Percentiles rank a stretch among this genome's conserved stretches.
phyloP scores from a whole-genome alignment of 1,139 yeast genomes.

The Zygoascus hellenicus region DNA sequence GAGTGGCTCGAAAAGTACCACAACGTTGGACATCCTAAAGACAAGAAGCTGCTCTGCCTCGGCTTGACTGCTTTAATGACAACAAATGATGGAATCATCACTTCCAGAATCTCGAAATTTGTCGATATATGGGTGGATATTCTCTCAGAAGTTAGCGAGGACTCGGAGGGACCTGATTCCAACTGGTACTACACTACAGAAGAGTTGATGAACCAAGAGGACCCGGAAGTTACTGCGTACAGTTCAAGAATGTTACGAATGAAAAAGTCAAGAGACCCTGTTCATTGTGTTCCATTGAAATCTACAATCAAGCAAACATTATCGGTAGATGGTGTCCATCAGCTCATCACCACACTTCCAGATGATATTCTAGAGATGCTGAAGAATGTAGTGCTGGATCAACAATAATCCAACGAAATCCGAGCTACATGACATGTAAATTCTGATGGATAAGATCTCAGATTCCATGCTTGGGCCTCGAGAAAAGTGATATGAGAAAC shows the following conservation, averaged over 20 bases:
- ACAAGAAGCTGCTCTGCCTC: conserved; percentile 55
- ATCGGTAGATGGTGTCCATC: neutral
- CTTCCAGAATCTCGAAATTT: conserved; percentile 35
- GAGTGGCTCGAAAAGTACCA: conserved; percentile 37
- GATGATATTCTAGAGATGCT: neutral
- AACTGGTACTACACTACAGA: conserved; percentile 28
- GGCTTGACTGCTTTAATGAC: conserved; percentile 48
- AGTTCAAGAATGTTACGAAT: conserved; percentile 18
- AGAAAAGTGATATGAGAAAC: no score
- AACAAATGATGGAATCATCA: conserved; percentile 32
- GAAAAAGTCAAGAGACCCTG: conserved; percentile 20
- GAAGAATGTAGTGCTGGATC: no score
- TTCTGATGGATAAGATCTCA: no score
- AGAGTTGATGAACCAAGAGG: conserved; percentile 22
- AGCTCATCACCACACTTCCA: conserved; percentile 2
- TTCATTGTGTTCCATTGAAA: conserved; percentile 21
- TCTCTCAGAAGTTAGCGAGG: conserved; percentile 65
- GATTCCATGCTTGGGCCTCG: no score
- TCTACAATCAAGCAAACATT: conserved; percentile 10
- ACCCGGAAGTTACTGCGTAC: conserved; percentile 17
- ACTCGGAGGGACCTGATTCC: conserved; percentile 34
- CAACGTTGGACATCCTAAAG: conserved; percentile 62
- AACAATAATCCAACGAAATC: no score
- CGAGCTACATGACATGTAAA: no score
- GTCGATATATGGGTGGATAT: conserved; percentile 53